phyloP scores from a whole-genome alignment of 1,284 basidiomycete genomes.

The Ganoderma leucocontextum region DNA sequence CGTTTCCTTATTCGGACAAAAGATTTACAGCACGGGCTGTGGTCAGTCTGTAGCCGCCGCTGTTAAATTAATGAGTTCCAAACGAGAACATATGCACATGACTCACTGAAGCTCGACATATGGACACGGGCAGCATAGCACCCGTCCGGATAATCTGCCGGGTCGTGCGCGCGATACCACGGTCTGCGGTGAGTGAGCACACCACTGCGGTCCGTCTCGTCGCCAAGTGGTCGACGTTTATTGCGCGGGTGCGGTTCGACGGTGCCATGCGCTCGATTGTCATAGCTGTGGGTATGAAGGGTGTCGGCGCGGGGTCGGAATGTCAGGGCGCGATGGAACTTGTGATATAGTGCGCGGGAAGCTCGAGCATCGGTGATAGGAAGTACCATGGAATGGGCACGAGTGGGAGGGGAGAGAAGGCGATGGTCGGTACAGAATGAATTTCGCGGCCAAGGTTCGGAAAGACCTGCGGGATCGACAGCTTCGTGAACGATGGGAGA shows the following conservation, averaged over 20 bases:
- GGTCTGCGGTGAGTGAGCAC: not conserved
- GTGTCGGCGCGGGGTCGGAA: slow-evolving; percentile 4
- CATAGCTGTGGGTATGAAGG: not conserved
- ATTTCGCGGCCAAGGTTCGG: not conserved
- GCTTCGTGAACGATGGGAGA: not conserved
- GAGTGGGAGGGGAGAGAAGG: not conserved
- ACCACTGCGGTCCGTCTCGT: not conserved
- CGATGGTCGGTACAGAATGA: slow-evolving; percentile 5
- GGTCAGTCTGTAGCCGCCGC: not conserved
- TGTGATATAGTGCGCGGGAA: slow-evolving; percentile 14
- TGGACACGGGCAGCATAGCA: not conserved
- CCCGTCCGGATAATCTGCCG: not conserved
- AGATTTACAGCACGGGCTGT: not conserved
- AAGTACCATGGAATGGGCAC: not conserved
- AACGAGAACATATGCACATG: slow-evolving; percentile 6
- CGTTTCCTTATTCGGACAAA: not conserved
- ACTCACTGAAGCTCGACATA: not conserved
- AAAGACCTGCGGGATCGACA: slow-evolving; percentile 17
- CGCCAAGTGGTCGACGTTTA: slow-evolving; percentile 13
- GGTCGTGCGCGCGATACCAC: not conserved
- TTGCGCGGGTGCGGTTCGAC: slow-evolving; percentile 7
- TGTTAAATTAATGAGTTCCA: not conserved
- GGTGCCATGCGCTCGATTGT: not conserved
- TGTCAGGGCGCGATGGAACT: slow-evolving; percentile 4
- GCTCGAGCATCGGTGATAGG: slow-evolving; percentile 4